Conservation (phyloP, 306 rosid genomes). For the Cicer chorassanicum region DNA sequence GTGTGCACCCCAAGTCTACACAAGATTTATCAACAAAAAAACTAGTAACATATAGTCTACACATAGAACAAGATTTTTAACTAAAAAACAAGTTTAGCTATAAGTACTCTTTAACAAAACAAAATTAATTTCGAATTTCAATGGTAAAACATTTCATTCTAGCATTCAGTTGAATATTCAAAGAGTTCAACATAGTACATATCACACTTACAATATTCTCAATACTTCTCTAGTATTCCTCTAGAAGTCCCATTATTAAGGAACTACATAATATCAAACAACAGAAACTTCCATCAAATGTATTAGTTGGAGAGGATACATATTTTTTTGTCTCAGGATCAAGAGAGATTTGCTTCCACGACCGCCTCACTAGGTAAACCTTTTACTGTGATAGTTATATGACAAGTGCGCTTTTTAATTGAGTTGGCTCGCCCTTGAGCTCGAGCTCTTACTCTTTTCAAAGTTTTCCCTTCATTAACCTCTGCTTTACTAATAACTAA, state of each 20-base stretch:
- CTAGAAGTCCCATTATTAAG: slow-evolving; percentile 24
- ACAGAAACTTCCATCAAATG: slow-evolving; percentile 39
- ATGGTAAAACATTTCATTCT: slow-evolving; percentile 11
- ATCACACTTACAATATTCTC: slow-evolving; percentile 10
- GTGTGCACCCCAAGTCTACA: no score
- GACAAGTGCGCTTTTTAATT: slow-evolving; percentile 57
- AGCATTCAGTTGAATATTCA: slow-evolving; percentile 35
- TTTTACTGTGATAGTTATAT: slow-evolving; percentile 51
- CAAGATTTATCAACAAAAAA: no score
- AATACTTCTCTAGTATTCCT: slow-evolving; percentile 30
- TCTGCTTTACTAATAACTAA: slow-evolving; percentile 56
- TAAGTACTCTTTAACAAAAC: not conserved
- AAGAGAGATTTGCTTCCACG: slow-evolving; percentile 48
- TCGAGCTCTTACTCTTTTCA: slow-evolving; percentile 51
- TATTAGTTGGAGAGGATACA: slow-evolving; percentile 33
- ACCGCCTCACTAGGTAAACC: slow-evolving; percentile 49
- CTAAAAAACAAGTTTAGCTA: not conserved
- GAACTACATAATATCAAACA: slow-evolving; percentile 43
- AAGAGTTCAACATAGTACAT: slow-evolving; percentile 27
- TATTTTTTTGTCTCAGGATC: slow-evolving; percentile 24
- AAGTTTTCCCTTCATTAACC: slow-evolving; percentile 57
- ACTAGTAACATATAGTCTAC: no score
- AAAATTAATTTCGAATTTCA: slow-evolving; percentile 3
- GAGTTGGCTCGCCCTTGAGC: slow-evolving; percentile 52
- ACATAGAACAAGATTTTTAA: not conserved